Evolutionary conservation across 345 rosid species (phyloP), one percentile per base, ranked within the genome.

Genomic region (Jatropha curcas): DNA sequence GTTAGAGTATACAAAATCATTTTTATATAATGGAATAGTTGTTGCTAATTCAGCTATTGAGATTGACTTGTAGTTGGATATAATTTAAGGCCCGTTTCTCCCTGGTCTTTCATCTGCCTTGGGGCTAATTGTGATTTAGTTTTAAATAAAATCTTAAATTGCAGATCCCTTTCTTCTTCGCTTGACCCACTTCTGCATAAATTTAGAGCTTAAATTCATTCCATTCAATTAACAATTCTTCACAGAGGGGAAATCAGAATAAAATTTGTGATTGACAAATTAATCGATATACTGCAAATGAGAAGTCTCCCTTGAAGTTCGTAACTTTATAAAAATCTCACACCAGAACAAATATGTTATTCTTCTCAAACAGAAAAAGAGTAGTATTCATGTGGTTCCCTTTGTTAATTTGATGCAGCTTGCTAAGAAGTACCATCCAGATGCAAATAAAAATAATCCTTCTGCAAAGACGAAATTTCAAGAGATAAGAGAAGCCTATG

Each of bases 371-470:
- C 45, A 61, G n/a, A 61, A 3, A 28, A 41, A 22, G 6, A 45
- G 24, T 9, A 33, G 14, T 77, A 28, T 43, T 75, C 37, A 35
- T 35, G 55, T 37, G 51, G 56, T 52, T 67, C 25, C 7, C 16
- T 71, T 75, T 72, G 51, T 11, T 67, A 2, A 34, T 77, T 60
- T 51, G 27, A 10, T 90, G 86, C 86, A 94, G 97, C 97, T 94
- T 60, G 98, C 98, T 0, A 94, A 92, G 77, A 92, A 90, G 72
- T 90, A 84, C 80, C 98, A 94, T 82, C 98, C 98, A 31, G 97
- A 94, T 82, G 84, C 95, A 68, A 94, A 89, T 84, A 88, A 81
- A 83, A 88, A 87, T 69, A 94, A 88, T 71, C 92, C 95, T 74
- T 87, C 97, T 74, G 92, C 97, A 11, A 90, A 92, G 80, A 88